Evolutionary conservation across 352 stramenopile genomes (phyloP), one percentile per base, ranked within the genome.

Genomic region (Pythium oligandrum): DNA sequence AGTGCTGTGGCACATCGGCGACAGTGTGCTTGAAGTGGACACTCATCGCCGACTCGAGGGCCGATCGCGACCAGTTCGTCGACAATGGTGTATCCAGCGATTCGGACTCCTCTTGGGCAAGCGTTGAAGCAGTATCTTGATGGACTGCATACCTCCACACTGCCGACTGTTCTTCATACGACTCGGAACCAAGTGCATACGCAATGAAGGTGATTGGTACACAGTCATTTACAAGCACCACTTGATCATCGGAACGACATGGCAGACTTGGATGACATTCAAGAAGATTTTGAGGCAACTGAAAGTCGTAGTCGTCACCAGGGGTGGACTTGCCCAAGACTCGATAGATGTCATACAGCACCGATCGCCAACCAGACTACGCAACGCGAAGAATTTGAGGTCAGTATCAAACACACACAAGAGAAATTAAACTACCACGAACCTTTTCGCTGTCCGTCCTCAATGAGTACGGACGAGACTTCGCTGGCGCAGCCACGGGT

Each of bases 201-300:
- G 96, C 94, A 59, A 98, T 96, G 7, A 88, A 95, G 30, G 95
- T 98, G 44, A 96, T 96, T 1, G 91, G 90, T 57, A 96, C 78
- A 17, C 94, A 77, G 52, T 98, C 94, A 66, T 97, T 86, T 10
- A 98, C 96, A 33, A 96, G 75, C 30, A 98, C 83, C 4, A 98
- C 78, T 45, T 83, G 77, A 39, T 90, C 88, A 57, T 91, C 88
- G 43, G 93, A 88, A 44, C 90, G 93, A 40, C 82, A 75, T 38
- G 90, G 83, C 30, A 99, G 72, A 17, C 85, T 84, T 17, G 93
- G 90, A 53, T 97, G 76, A 3, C 95, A 94, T 38, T 73, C 66
- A n/a, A 77, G 64, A 17, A 95, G 61, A 4, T 61, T 68, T 1
- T 76, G 63, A 3, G 86, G 85, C 6, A 96, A 64, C 26, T 82